Evolutionary conservation across 305 asterid species (phyloP).

Genomic region (Solanum hybrid): DNA sequence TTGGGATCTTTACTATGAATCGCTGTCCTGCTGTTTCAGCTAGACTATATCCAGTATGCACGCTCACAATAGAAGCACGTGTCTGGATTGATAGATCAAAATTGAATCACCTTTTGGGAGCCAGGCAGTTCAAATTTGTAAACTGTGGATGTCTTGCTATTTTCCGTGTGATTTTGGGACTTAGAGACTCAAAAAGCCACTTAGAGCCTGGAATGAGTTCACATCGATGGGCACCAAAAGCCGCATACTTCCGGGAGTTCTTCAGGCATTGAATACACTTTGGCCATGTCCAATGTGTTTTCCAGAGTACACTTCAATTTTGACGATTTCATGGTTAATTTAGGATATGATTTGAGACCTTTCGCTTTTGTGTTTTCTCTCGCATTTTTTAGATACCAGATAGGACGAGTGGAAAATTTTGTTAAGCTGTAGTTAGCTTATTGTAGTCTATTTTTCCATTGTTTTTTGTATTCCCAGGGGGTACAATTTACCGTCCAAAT

Average conservation of each 20-base stretch:
- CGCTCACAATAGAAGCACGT: background rate
- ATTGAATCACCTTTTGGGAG: conserved; percentile 2
- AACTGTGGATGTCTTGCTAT: conserved; percentile 5
- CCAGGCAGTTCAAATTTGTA: background rate
- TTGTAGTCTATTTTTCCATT: background rate
- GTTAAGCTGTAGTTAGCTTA: background rate
- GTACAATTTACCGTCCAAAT: background rate
- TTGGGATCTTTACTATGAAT: background rate
- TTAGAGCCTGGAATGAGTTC: background rate
- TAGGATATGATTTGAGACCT: background rate
- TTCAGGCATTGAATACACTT: background rate
- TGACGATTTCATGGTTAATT: background rate
- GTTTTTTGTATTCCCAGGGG: background rate
- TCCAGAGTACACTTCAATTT: background rate
- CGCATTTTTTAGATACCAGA: background rate
- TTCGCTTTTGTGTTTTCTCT: background rate
- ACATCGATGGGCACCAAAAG: background rate
- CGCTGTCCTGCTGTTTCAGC: background rate
- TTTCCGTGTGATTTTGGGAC: conserved; percentile 3
- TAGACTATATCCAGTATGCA: background rate
- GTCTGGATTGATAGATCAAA: background rate
- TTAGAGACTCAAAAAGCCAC: conserved; percentile 3
- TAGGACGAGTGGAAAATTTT: conserved; percentile 2
- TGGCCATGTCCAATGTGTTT: background rate
- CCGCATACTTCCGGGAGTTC: background rate